These are phyloP conservation scores for Gymnopilus junonius DNA, from an alignment of 768 basidiomycete genomes.

Conservation along the genomic window DNA sequence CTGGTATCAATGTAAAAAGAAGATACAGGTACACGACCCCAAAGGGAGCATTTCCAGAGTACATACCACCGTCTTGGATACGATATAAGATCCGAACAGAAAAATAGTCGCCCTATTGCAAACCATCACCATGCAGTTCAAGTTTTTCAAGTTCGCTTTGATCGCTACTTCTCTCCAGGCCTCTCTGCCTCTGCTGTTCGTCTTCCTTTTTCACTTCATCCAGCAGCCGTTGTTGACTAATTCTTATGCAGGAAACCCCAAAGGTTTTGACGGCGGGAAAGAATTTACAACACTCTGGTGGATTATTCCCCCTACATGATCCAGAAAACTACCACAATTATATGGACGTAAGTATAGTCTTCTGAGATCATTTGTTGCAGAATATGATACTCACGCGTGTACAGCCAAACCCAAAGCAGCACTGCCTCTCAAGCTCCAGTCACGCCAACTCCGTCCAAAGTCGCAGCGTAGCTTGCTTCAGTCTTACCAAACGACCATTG, in stretches of 20 bases:
- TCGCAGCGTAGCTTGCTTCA: neutral
- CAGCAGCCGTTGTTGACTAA: neutral
- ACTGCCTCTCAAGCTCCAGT: neutral
- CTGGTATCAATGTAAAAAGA: neutral
- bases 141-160: conserved; percentile 8
- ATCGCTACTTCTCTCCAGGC: neutral
- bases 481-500: neutral
- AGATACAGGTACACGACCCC: neutral
- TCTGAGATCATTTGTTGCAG: no score
- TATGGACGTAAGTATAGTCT: conserved; percentile 35
- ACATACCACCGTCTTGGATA: neutral
- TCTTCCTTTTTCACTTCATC: neutral
- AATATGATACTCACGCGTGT: neutral
- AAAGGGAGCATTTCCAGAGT: neutral
- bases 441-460: conserved; percentile 2
- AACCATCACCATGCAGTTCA: conserved; percentile 19
- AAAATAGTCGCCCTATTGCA: neutral
- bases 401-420: conserved; percentile 13
- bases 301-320: conserved; percentile 32
- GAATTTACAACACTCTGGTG: conserved; percentile 29
- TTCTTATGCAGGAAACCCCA: neutral
- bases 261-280: conserved; percentile 27
- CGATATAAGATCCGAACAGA: neutral
- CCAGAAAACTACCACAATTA: conserved; percentile 28
- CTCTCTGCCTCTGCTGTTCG: conserved; percentile 13